Evolutionary conservation across 2,329 filamentous ascomycete species (phyloP).

Genomic region (Furcasterigmium furcatum): DNA sequence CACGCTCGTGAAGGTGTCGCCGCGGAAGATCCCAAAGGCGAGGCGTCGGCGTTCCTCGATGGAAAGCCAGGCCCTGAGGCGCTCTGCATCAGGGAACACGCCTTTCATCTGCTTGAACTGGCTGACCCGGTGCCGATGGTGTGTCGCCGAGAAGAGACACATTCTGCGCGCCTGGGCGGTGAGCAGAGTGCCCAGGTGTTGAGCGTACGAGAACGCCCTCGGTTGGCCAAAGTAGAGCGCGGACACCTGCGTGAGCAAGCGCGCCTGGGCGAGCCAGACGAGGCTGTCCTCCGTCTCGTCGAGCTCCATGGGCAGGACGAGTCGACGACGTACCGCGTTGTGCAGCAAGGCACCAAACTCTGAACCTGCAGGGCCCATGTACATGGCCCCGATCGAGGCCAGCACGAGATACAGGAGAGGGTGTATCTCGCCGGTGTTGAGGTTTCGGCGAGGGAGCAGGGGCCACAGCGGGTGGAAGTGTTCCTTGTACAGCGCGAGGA

Average conservation of each 20-base stretch:
- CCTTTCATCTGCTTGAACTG: background rate
- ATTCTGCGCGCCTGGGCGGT: background rate
- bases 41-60: background rate
- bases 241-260: constrained; percentile 1
- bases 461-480: constrained; percentile 3
- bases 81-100: background rate
- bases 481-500: background rate
- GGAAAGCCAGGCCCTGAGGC: background rate
- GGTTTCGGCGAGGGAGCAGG: background rate
- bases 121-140: background rate
- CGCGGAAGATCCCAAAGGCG: constrained; percentile 1
- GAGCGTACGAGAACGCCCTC: background rate
- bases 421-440: constrained; percentile 1
- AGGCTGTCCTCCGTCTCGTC: background rate
- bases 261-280: constrained; percentile 1
- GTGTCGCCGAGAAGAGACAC: constrained; percentile 1
- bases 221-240: constrained; percentile 3
- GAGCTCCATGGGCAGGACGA: background rate
- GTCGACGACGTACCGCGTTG: background rate
- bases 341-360: background rate
- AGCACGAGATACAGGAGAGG: background rate
- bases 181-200: constrained; percentile 1
- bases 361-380: background rate
- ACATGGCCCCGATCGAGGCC: constrained; percentile 2
- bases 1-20: constrained; percentile 1